Evolutionary conservation across 495 filamentous ascomycete genomes (phyloP), one percentile per base, ranked within the genome.

Genomic region (Podospora pseudocomata): DNA sequence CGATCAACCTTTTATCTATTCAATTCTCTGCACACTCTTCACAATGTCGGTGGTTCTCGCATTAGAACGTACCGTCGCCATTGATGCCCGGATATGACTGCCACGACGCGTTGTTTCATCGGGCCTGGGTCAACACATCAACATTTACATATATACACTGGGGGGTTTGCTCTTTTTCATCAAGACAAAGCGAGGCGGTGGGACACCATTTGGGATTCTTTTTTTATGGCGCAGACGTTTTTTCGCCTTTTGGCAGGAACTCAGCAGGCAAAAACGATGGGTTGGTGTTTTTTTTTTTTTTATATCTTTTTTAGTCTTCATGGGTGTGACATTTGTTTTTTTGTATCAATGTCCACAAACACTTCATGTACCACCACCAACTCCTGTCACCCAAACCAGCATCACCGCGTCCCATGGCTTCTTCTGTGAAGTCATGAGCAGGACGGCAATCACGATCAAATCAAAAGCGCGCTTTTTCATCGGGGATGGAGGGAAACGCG

Each of bases 11-110:
- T 32, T 63, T 54, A 23, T 64, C 6, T 19, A 61, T 78, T 78
- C 76, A 66, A 72, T 77, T 77, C 75, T 77, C 71, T 66, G 64
- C 74, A 77, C 74, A 79, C 74, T 76, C 70, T 79, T 76, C 67
- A 73, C 76, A 78, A 72, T 77, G 72, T 53, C 72, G 67, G 67
- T 72, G 75, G 71, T 68, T 65, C 65, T 67, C 75, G 72, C 75
- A 74, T 28, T 63, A 70, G 74, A 75, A 79, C 77, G 75, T 75
- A 55, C 75, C 75, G 64, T 73, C 73, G 72, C 44, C 73, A 78
- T 77, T 77, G 76, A 78, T 75, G 75, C 72, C 74, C 67, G 73
- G 15, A 70, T 70, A 77, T 71, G 72, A 79, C 71, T 66, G 72
- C 79, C 68, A 81, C 70, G 75, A 80, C 67, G 68, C 56, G 66